Evolutionary conservation across 2,329 filamentous ascomycete species (phyloP).

Genomic region (Scopulariopsis brevicaulis): DNA sequence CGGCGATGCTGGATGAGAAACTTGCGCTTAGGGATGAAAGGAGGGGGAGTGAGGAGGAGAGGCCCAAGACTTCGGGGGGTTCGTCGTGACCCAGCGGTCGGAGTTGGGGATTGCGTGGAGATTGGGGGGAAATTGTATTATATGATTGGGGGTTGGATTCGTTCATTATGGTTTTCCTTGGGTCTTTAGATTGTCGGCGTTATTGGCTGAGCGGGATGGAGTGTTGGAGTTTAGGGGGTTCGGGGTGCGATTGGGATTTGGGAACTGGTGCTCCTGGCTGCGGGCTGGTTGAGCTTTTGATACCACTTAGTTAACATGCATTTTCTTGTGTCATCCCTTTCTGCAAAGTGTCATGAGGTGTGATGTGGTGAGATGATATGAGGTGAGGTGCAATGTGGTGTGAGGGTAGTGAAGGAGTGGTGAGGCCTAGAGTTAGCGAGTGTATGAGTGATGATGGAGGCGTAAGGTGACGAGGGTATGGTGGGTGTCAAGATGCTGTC

Average conservation of each 20-base stretch:
- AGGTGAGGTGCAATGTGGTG: not conserved
- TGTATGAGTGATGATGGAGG: no score
- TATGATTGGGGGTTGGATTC: not conserved
- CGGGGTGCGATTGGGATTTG: not conserved
- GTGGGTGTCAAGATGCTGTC: no score
- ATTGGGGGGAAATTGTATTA: not conserved
- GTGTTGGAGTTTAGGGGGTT: not conserved
- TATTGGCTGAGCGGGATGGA: not conserved
- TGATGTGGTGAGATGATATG: not conserved
- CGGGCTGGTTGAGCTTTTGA: not conserved
- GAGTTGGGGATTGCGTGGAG: not conserved
- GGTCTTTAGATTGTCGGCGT: not conserved
- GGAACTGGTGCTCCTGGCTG: not conserved
- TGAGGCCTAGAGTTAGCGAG: no score
- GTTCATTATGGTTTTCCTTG: not conserved
- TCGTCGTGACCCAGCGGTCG: conserved; percentile 1
- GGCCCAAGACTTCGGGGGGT: conserved; percentile 20
- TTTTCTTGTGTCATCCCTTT: not conserved
- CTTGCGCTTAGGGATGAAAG: conserved; percentile 34
- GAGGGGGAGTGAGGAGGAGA: conserved; percentile 3
- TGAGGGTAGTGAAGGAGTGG: no score
- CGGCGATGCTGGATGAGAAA: conserved; percentile 62
- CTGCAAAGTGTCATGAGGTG: not conserved
- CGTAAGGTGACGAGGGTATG: no score
- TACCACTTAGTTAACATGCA: not conserved